Conservation (phyloP, 83 land plant species). For the Thuja plicata region DNA sequence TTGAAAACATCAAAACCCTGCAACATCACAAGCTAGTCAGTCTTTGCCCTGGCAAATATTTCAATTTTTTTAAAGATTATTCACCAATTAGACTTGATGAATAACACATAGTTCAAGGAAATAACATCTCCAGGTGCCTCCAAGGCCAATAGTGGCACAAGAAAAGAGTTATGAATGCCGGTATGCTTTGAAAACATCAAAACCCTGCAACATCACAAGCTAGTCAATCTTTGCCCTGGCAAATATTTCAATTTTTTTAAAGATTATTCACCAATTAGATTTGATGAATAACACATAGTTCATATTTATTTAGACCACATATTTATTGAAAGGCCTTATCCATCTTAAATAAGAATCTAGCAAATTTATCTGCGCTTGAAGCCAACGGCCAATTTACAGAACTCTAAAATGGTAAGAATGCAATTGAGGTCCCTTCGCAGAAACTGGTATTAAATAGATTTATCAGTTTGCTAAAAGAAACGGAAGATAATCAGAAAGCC, state of each 20-base stretch:
- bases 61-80: neutral
- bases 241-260: neutral
- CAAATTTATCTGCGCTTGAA: neutral
- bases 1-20: conserved; percentile 63
- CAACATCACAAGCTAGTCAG: neutral
- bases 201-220: conserved; percentile 40
- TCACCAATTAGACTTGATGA: neutral
- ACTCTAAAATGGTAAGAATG: neutral
- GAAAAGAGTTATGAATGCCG: conserved; percentile 53
- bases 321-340: neutral
- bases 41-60: neutral
- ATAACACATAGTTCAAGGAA: conserved; percentile 51
- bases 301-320: neutral
- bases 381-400: neutral
- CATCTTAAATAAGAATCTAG: neutral
- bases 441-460: no score
- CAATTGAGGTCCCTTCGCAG: neutral
- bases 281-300: neutral
- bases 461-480: no score
- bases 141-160: conserved; percentile 77
- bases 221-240: neutral
- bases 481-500: neutral
- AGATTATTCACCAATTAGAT: neutral
- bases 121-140: conserved; percentile 61
- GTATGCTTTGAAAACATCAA: conserved; percentile 59